Evolutionary conservation across 768 basidiomycete genomes (phyloP), one percentile per base, ranked within the genome.

Genomic region (Amylocystis lapponica): DNA sequence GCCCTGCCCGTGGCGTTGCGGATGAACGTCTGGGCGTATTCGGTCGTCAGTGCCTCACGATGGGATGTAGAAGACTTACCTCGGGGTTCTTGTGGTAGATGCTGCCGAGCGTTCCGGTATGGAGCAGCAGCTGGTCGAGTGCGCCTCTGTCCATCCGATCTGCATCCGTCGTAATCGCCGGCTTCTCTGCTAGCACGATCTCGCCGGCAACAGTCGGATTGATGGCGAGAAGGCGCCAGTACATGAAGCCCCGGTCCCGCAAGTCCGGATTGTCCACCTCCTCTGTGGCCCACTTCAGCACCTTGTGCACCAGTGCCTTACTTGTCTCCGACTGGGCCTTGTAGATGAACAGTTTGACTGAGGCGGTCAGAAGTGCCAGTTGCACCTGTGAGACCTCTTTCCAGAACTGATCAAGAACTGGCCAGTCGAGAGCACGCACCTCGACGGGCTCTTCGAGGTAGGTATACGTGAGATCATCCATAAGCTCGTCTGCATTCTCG

Each of bases 21-120:
- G 55, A 97, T 97, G 66, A 97, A 97, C 2, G 92, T 95, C 87
- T 92, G 38, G 30, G 30, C 30, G 19, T 12, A 48, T 33, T 50
- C 25, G 33, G 41, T 9, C 16, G 32, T 50, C 29, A 35, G 43
- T 12, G 26, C 20, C 19, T 16, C 27, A 37, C 3, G 3, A 29
- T 32, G 19, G 33, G 19, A 20, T 23, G 29, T 6, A 39, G 20
- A 13, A 13, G 2, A 32, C 31, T 6, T 33, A 87, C 89, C 75
- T 95, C 89, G 13, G 94, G 94, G 55, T 93, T 93, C 68, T 97
- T 96, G 70, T 97, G 95, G 64, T 97, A 99, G 46, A 99, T 95
- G 47, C 91, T 94, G 21, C 92, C 87, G 22, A 98, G 67, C 11
- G 90, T 93, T 5, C 90, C 95, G 0, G 95, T 93, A 62, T 98